A percentile compares a stretch with the other conserved stretches of the same genome.
phyloP scores from a whole-genome alignment of 1,139 yeast genomes.

The Yamadazyma conglobata region DNA sequence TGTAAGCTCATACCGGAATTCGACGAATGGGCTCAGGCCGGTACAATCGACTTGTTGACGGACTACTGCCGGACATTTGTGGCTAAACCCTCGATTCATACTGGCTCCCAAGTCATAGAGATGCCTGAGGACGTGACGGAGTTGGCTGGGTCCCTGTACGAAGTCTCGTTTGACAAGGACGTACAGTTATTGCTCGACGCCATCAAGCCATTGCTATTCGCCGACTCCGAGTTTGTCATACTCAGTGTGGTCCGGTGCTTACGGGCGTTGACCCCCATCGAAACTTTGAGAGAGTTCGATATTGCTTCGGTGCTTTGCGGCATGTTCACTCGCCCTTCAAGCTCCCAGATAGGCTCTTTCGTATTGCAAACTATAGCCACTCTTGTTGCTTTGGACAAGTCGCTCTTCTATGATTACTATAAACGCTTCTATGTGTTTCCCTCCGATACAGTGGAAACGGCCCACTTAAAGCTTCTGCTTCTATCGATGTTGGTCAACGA shows the following conservation, averaged over 20 bases:
- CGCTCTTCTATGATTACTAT: conserved; percentile 44
- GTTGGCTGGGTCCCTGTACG: conserved; percentile 32
- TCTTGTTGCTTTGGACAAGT: conserved; percentile 35
- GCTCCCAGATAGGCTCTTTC: conserved; percentile 31
- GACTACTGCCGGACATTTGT: conserved; percentile 64
- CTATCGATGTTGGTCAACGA: conserved; percentile 56
- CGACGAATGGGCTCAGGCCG: conserved; percentile 76
- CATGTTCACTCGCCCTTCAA: conserved; percentile 25
- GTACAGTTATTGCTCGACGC: conserved; percentile 49
- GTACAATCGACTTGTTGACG: conserved; percentile 58
- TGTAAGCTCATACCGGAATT: conserved; percentile 53
- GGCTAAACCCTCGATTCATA: conserved; percentile 44
- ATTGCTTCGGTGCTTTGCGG: conserved; percentile 52
- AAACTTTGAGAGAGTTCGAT: conserved; percentile 42
- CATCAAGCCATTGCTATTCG: conserved; percentile 41
- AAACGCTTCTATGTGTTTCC: conserved; percentile 60
- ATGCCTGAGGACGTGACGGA: conserved; percentile 36
- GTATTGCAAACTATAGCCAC: conserved; percentile 42
- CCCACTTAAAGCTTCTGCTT: conserved; percentile 60
- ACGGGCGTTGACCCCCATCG: conserved; percentile 52
- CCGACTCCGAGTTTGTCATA: conserved; percentile 59
- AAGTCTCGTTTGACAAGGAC: conserved; percentile 52
- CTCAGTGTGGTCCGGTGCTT: conserved; percentile 58
- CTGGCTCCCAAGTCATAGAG: conserved; percentile 25
- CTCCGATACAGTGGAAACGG: conserved; percentile 44